phyloP scores from a whole-genome alignment of 345 rosid species.

The Xanthoceras sorbifolium region DNA sequence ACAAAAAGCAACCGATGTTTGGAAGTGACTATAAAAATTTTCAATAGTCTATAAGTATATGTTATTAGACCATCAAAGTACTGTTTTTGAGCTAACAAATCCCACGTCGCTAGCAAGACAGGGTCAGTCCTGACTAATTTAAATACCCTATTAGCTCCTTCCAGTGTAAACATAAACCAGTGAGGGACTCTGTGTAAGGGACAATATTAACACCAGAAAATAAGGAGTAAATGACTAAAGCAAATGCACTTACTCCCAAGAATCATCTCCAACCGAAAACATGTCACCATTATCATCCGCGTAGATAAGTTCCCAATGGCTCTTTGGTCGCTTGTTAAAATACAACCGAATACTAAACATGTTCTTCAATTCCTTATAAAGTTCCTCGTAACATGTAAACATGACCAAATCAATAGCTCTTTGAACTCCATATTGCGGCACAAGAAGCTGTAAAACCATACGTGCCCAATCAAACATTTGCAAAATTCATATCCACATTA shows the following conservation, averaged over 20 bases:
- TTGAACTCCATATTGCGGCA: background rate
- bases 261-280: background rate
- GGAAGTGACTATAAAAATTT: too few species aligned
- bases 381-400: background rate
- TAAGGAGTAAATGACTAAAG: too few species aligned
- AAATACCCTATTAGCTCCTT: too few species aligned
- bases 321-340: slow-evolving; percentile 1
- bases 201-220: too few species aligned
- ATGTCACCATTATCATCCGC: background rate
- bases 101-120: too few species aligned
- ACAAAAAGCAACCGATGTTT: too few species aligned
- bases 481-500: background rate
- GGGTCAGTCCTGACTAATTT: too few species aligned
- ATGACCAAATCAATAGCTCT: background rate
- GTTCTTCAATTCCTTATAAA: background rate
- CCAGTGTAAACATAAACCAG: too few species aligned
- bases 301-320: background rate
- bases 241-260: background rate
- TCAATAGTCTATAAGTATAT: too few species aligned
- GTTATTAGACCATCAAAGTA: too few species aligned
- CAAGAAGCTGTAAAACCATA: background rate
- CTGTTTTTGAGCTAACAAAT: too few species aligned
- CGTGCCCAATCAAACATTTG: background rate
- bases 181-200: too few species aligned
- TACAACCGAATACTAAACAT: background rate